Percentiles rank a stretch among this genome's conserved stretches.
These are phyloP conservation scores for Kondoa malvinella DNA, from an alignment of 768 basidiomycete genomes.

Conservation along the genomic window DNA sequence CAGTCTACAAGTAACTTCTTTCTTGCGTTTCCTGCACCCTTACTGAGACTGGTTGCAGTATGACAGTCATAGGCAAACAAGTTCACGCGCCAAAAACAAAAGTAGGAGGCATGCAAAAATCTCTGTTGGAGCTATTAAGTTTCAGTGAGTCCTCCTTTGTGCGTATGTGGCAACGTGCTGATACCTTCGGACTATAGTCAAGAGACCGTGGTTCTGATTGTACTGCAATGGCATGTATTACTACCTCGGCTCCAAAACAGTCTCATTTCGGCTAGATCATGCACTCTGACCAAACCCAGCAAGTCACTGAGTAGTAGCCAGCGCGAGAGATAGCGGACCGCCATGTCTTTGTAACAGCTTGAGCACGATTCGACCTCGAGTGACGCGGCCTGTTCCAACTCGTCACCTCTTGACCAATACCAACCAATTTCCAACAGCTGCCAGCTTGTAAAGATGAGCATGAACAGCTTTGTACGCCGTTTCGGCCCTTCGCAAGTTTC, in stretches of 20 bases:
- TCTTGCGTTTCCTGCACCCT: neutral
- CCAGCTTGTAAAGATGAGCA: neutral
- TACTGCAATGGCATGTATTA: neutral
- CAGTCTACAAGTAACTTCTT: constrained; percentile 14
- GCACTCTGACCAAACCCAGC: too few relatives aligned
- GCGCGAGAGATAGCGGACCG: neutral
- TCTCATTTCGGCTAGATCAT: too few relatives aligned
- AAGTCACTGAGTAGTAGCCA: neutral
- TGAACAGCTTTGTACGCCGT: neutral
- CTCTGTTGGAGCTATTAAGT: constrained; percentile 21
- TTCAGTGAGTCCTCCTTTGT: constrained; percentile 18
- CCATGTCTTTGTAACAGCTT: neutral
- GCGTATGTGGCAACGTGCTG: constrained; percentile 25
- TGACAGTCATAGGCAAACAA: constrained; percentile 25
- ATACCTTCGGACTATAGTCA: neutral
- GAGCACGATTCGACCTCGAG: neutral
- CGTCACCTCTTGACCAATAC: neutral
- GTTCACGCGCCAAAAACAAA: constrained; percentile 14
- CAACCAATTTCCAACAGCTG: neutral
- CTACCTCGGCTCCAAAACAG: too few relatives aligned
- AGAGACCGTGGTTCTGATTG: constrained; percentile 15
- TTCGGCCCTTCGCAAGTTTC: neutral
- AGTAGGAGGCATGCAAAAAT: constrained; percentile 19
- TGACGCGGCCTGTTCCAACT: neutral
- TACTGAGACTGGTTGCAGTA: neutral